Conservation (phyloP, 768 basidiomycete species). For the Phlegmacium glaucopus region DNA sequence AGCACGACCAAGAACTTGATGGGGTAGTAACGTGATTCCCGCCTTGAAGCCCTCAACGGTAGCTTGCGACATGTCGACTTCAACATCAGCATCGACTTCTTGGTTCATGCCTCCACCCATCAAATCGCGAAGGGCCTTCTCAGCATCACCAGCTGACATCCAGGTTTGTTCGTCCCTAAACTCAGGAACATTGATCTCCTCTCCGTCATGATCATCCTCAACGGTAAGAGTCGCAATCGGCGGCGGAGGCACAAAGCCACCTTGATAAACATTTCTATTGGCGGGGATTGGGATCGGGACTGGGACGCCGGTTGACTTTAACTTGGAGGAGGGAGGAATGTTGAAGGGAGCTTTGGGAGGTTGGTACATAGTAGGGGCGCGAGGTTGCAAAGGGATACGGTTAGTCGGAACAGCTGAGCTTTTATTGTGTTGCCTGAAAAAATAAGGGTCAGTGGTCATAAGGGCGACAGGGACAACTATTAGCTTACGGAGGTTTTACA, state of each 20-base stretch:
- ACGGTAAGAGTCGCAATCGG: conserved; percentile 2
- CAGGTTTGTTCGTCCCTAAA: conserved; percentile 22
- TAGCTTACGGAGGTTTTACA: conserved; percentile 7
- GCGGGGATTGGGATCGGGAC: conserved; percentile 23
- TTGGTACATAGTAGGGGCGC: too few species aligned
- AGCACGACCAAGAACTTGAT: conserved; percentile 79
- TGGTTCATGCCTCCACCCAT: conserved; percentile 65
- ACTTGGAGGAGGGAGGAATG: too few species aligned
- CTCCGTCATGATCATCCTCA: conserved; percentile 19
- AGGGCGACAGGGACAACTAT: neutral
- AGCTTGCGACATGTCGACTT: conserved; percentile 63
- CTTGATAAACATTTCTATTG: conserved; percentile 21
- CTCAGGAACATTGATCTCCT: conserved; percentile 22
- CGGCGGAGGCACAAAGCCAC: conserved; percentile 11
- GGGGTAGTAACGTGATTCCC: conserved; percentile 70
- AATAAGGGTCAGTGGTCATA: neutral
- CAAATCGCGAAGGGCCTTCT: conserved; percentile 74
- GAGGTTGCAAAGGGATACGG: too few species aligned
- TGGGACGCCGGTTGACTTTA: too few species aligned
- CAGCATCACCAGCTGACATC: conserved; percentile 55
- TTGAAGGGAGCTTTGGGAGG: too few species aligned
- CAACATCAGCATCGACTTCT: conserved; percentile 43
- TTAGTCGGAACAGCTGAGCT: too few species aligned
- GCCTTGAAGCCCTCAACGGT: conserved; percentile 76
- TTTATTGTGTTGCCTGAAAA: neutral